Percentiles rank a stretch among this genome's conserved stretches.
phyloP scores from a whole-genome alignment of 2,329 filamentous ascomycete genomes.

The Fusarium pseudonygamai region DNA sequence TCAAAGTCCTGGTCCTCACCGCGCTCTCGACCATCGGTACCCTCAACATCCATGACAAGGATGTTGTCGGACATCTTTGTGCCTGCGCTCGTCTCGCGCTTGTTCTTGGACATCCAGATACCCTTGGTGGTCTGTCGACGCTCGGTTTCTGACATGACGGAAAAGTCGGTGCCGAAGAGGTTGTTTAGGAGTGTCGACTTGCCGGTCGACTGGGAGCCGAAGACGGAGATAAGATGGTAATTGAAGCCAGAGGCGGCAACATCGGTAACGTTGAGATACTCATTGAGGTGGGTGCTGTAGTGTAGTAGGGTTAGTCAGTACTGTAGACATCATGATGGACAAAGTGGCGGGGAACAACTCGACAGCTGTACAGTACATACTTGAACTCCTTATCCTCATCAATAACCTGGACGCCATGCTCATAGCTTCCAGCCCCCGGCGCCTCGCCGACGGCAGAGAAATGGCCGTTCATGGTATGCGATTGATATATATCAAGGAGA shows the following conservation, averaged over 20 bases:
- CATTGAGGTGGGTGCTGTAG: slow-evolving; percentile 75
- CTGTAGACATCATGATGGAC: slow-evolving; percentile 7
- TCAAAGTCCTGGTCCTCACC: slow-evolving; percentile 99
- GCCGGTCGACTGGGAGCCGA: slow-evolving; percentile 97
- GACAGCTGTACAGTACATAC: slow-evolving; percentile 64
- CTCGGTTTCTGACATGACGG: slow-evolving; percentile 96
- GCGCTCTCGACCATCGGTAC: slow-evolving; percentile 93
- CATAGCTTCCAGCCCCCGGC: slow-evolving; percentile 74
- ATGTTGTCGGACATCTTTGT: slow-evolving; percentile 93
- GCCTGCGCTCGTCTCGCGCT: slow-evolving; percentile 64
- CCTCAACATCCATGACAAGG: slow-evolving; percentile 98
- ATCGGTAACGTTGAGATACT: slow-evolving; percentile 82
- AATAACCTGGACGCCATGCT: slow-evolving; percentile 96
- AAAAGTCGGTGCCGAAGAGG: slow-evolving; percentile 95
- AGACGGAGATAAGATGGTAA: slow-evolving; percentile 98
- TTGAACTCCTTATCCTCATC: slow-evolving; percentile 95
- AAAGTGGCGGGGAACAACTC: slow-evolving; percentile 9
- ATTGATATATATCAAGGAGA: slow-evolving; percentile 19
- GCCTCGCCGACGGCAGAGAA: slow-evolving; percentile 78
- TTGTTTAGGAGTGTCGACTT: slow-evolving; percentile 97
- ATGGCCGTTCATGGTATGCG: slow-evolving; percentile 76
- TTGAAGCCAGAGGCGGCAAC: slow-evolving; percentile 94
- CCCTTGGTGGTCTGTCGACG: slow-evolving; percentile 97
- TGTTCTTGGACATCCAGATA: slow-evolving; percentile 99
- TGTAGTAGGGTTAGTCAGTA: slow-evolving; percentile 18